phyloP scores from a whole-genome alignment of 176 grass and related monocot genomes.

The Tillandsia leiboldiana region DNA sequence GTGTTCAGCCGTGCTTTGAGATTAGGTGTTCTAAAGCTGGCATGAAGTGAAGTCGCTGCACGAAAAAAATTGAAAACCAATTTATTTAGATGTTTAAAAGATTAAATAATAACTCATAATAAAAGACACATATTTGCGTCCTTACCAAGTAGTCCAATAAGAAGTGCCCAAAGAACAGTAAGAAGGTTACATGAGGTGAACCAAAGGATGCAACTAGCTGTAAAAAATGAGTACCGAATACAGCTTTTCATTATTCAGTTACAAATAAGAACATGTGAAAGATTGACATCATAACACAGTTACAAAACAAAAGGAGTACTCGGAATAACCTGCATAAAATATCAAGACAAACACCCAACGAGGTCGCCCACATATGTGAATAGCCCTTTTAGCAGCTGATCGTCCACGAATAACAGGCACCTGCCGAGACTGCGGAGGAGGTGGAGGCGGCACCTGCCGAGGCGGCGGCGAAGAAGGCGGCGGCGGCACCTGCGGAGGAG shows the following conservation, averaged over 20 bases:
- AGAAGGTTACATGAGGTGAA: conserved; percentile 82
- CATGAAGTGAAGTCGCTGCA: conserved; percentile 79
- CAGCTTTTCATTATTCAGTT: background rate
- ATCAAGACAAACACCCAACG: conserved; percentile 85
- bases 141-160: conserved; percentile 81
- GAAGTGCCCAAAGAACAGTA: conserved; percentile 81
- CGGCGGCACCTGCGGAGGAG: conserved; percentile 37
- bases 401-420: conserved; percentile 84
- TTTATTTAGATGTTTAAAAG: background rate
- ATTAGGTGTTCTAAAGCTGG: conserved; percentile 94
- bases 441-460: conserved; percentile 19
- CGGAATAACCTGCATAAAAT: conserved; percentile 60
- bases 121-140: background rate
- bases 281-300: background rate
- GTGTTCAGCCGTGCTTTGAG: conserved; percentile 95
- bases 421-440: conserved; percentile 35
- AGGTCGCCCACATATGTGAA: conserved; percentile 94
- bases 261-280: background rate
- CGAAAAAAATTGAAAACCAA: conserved; percentile 12
- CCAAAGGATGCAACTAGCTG: conserved; percentile 94
- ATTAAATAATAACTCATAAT: conserved; percentile 3
- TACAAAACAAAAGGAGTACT: conserved; percentile 1
- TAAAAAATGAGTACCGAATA: background rate
- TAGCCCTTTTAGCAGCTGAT: conserved; percentile 75
- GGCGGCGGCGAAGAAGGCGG: too few species aligned